phyloP scores from a whole-genome alignment of 225 moss, liverwort and hornwort genomes.

The Pleurozium schreberi region DNA sequence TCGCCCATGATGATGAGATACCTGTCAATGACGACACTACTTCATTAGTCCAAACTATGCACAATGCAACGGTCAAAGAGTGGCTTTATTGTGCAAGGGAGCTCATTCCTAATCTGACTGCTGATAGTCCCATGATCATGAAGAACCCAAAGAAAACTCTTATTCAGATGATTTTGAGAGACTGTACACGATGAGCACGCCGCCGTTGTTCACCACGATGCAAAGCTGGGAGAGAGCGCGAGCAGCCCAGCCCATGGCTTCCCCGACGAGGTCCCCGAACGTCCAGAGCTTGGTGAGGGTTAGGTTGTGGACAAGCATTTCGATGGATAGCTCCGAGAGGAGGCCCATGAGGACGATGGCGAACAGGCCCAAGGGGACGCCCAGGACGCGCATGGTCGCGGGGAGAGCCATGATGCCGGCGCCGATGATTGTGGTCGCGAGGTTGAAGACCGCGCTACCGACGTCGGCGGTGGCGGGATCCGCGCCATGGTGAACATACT shows the following conservation, averaged over 20 bases:
- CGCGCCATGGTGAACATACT: background rate
- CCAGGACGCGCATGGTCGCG: constrained; percentile 76
- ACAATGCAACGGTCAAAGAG: constrained; percentile 9
- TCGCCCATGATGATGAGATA: constrained; percentile 63
- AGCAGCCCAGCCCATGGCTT: constrained; percentile 45
- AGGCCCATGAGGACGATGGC: constrained; percentile 59
- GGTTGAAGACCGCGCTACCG: constrained; percentile 89
- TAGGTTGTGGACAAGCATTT: constrained; percentile 69
- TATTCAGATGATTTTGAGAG: constrained; percentile 42
- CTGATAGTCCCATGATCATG: constrained; percentile 33
- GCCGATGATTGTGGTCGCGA: constrained; percentile 83
- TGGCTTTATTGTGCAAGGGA: constrained; percentile 39
- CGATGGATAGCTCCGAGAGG: constrained; percentile 60
- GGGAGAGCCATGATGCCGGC: constrained; percentile 97
- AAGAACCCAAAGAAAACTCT: constrained; percentile 3
- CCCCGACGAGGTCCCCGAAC: constrained; percentile 57
- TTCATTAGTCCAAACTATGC: constrained; percentile 59
- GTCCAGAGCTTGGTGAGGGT: constrained; percentile 44
- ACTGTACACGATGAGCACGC: constrained; percentile 80
- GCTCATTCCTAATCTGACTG: constrained; percentile 36
- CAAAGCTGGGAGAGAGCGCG: constrained; percentile 50
- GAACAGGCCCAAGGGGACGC: constrained; percentile 50
- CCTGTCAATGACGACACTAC: constrained; percentile 23
- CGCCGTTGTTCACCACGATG: constrained; percentile 63
- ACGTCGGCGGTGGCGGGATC: constrained; percentile 46